Evolutionary conservation across 371 early-diverging fungal species (phyloP), one percentile per base, ranked within the genome.

Genomic region (Zopfochytrium polystomum): DNA sequence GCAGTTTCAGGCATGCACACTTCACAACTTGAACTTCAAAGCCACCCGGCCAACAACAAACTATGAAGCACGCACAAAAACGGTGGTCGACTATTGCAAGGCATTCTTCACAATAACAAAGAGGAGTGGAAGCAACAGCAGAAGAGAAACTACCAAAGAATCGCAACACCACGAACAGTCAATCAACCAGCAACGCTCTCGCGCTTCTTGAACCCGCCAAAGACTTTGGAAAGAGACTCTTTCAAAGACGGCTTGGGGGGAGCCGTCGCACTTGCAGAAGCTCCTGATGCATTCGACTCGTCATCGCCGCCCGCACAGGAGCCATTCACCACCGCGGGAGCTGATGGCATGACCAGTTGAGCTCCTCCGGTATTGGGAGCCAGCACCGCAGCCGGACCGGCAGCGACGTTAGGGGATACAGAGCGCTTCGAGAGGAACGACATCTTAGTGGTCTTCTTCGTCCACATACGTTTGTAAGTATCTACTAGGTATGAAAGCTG

Each of bases 401-500:
- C 38, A 11, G 38, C 38, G 11, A 18, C 38, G 38, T 18, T 18
- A 18, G 38, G 38, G 7, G 38, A 38, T 18, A 38, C 38, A 18
- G 38, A 11, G 11, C 38, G 38, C 38, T 38, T 38, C 38, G 38
- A 38, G 38, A 38, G 38, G 18, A 38, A 38, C 38, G 38, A 38
- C 38, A 38, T 38, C 18, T 38, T 38, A 18, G 18, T 7, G 11
- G 38, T 11, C 38, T 38, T 38, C 53, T 72, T 69, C 54, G 50
- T 67, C 52, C 58, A 52, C 53, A 58, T 43, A 13, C 59, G 44
- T 46, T 74, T 73, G 66, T 77, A 77, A 2, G 58, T 54, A 27
- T 77, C 77, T 0, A 73, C 59, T 23, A 72, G 55, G 47, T 61
- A 84, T 22, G 75, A 68, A 22, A 88, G 69, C 63, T 90, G 88